Percentiles rank a stretch among this genome's conserved stretches.
Conservation (phyloP, 2,329 filamentous ascomycete species). For the Colletotrichum gloeosporioides region DNA sequence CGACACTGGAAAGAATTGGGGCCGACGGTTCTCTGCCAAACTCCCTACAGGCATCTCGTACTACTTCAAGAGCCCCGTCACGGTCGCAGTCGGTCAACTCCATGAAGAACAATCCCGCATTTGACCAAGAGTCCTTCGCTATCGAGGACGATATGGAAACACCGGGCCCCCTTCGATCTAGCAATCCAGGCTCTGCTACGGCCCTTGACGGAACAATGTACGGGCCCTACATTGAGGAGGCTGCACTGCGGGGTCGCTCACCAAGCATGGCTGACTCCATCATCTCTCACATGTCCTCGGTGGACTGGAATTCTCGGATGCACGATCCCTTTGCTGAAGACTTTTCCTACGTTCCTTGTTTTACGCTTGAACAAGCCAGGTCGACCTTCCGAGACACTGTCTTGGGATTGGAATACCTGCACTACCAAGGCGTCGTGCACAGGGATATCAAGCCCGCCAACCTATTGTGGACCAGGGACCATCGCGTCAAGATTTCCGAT, state of each 20-base stretch:
- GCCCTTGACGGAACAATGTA: slow-evolving; percentile 81
- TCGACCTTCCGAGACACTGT: slow-evolving; percentile 91
- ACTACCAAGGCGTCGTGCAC: slow-evolving; percentile 85
- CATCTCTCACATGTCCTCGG: slow-evolving; percentile 71
- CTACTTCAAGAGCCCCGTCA: slow-evolving; percentile 53
- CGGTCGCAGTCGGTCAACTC: slow-evolving; percentile 53
- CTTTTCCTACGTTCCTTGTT: slow-evolving; percentile 90
- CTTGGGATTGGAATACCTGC: slow-evolving; percentile 89
- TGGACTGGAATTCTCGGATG: slow-evolving; percentile 61
- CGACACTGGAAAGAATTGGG: slow-evolving; percentile 31
- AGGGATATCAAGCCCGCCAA: slow-evolving; percentile 91
- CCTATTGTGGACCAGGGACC: slow-evolving; percentile 82
- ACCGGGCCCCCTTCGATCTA: slow-evolving; percentile 55
- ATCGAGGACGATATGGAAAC: slow-evolving; percentile 60
- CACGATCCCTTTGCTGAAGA: slow-evolving; percentile 82
- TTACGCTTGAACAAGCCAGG: slow-evolving; percentile 84
- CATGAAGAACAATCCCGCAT: slow-evolving; percentile 19
- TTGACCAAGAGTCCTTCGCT: slow-evolving; percentile 11
- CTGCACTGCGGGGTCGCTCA: slow-evolving; percentile 67
- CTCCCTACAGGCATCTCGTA: slow-evolving; percentile 42
- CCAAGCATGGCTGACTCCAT: slow-evolving; percentile 83
- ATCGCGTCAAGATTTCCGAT: slow-evolving; percentile 95
- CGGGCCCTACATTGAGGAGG: slow-evolving; percentile 67
- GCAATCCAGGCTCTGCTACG: slow-evolving; percentile 54
- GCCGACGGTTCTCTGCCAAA: slow-evolving; percentile 41